Percentiles rank a stretch among this genome's conserved stretches.
These are phyloP conservation scores for Rhizophagus sp. DNA, from an alignment of 192 early-diverging fungal genomes.

Conservation along the genomic window DNA sequence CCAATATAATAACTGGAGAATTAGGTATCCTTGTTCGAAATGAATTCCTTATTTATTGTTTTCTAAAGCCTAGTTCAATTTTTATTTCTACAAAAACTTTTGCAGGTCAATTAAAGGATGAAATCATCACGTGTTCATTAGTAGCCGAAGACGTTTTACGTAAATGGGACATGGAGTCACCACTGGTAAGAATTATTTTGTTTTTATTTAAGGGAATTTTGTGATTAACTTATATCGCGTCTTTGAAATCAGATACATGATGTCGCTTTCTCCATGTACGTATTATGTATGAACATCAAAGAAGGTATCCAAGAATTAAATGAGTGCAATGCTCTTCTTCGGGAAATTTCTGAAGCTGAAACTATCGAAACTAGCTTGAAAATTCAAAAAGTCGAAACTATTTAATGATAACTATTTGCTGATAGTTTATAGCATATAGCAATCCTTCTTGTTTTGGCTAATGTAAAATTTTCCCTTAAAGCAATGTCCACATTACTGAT, in stretches of 20 bases:
- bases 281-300: constrained; percentile 12
- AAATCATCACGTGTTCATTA: constrained; percentile 14
- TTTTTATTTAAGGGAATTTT: not conserved
- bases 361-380: constrained; percentile 19
- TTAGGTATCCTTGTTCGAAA: not conserved
- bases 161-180: not conserved
- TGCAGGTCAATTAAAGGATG: not conserved
- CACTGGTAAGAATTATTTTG: not conserved
- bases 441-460: too few relatives aligned
- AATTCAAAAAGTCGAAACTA: constrained; percentile 23
- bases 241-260: constrained; percentile 3
- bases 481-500: too few relatives aligned
- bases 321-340: constrained; percentile 25
- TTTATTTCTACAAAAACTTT: not conserved
- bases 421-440: too few relatives aligned
- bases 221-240: not conserved
- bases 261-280: constrained; percentile 2
- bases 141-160: not conserved
- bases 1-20: constrained; percentile 16
- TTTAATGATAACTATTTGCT: not conserved
- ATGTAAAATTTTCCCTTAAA: too few relatives aligned
- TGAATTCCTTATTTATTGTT: not conserved
- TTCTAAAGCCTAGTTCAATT: not conserved
- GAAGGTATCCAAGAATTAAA: constrained; percentile 27
- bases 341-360: constrained; percentile 22